Conservation (phyloP, 2,329 filamentous ascomycete species). For the Canariomyces notabilis region DNA sequence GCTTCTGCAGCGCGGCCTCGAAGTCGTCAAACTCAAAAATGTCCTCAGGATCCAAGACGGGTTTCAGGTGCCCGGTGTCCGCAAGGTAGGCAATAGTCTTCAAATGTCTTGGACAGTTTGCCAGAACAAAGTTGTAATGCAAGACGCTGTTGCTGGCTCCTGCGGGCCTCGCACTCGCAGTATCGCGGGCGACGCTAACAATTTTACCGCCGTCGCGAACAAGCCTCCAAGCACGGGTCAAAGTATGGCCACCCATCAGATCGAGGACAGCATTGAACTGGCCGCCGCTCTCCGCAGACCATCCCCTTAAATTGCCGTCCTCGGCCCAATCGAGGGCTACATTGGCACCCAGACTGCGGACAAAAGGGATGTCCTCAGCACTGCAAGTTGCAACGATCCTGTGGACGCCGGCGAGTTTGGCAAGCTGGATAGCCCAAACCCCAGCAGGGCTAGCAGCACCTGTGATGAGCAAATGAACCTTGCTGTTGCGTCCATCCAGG, state of each 20-base stretch:
- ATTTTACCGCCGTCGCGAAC: conserved; percentile 17
- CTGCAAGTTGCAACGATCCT: conserved; percentile 19
- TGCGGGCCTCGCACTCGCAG: neutral
- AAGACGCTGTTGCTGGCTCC: neutral
- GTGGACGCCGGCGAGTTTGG: conserved; percentile 20
- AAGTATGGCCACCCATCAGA: conserved; percentile 17
- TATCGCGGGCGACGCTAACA: conserved; percentile 14
- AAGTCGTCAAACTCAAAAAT: neutral
- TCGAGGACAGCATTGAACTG: conserved; percentile 23
- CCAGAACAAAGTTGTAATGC: neutral
- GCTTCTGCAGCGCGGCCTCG: neutral
- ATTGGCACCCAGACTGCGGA: conserved; percentile 18
- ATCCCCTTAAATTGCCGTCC: conserved; percentile 7
- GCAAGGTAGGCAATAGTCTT: neutral
- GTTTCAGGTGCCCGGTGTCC: neutral
- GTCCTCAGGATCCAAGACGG: neutral
- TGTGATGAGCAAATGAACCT: conserved; percentile 24
- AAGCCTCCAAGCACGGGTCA: conserved; percentile 17
- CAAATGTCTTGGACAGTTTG: neutral
- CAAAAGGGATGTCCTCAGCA: conserved; percentile 16
- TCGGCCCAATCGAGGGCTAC: conserved; percentile 18
- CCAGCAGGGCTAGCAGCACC: conserved; percentile 23
- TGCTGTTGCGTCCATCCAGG: neutral
- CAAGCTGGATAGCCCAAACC: conserved; percentile 25
- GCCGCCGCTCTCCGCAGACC: neutral